phyloP scores from a whole-genome alignment of 2,329 filamentous ascomycete species.

The Sarocladiaceae sp. region DNA sequence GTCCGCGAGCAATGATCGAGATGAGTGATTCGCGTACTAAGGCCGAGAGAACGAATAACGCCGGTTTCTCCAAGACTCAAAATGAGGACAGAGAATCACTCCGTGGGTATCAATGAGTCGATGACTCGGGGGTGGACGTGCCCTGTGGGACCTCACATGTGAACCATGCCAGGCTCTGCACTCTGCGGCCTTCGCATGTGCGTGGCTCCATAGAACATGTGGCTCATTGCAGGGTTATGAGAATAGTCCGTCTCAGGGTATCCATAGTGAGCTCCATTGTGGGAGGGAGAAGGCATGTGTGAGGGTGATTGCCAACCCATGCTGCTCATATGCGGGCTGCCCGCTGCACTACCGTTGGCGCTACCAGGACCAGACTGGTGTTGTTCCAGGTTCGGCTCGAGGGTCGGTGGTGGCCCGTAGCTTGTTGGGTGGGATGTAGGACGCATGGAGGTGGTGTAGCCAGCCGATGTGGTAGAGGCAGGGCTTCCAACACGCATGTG shows the following conservation, averaged over 20 bases:
- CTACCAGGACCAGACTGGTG: conserved; percentile 62
- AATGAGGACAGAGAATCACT: too few species aligned
- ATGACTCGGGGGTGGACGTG: conserved; percentile 2
- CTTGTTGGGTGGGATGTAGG: conserved; percentile 81
- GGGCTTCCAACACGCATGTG: conserved; percentile 75
- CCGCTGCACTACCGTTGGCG: conserved; percentile 69
- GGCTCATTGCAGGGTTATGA: conserved; percentile 50
- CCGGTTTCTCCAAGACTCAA: too few species aligned
- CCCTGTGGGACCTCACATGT: conserved; percentile 35
- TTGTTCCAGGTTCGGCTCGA: conserved; percentile 80
- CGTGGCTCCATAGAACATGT: conserved; percentile 65
- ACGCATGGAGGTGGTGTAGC: conserved; percentile 46
- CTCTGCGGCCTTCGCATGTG: conserved; percentile 67
- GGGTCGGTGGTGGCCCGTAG: conserved; percentile 76
- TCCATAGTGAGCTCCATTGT: conserved; percentile 60
- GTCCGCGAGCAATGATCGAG: too few species aligned
- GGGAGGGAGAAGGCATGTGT: conserved; percentile 65
- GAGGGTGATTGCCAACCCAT: conserved; percentile 84
- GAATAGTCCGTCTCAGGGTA: conserved; percentile 72
- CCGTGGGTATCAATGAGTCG: conserved; percentile 6
- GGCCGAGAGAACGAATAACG: too few species aligned
- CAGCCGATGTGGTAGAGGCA: conserved; percentile 58
- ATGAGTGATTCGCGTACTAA: too few species aligned
- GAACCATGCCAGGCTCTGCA: conserved; percentile 55
- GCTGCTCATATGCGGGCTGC: conserved; percentile 78